Evolutionary conservation across 345 rosid species (phyloP).

Genomic region (Aquilaria yunnanensis): DNA sequence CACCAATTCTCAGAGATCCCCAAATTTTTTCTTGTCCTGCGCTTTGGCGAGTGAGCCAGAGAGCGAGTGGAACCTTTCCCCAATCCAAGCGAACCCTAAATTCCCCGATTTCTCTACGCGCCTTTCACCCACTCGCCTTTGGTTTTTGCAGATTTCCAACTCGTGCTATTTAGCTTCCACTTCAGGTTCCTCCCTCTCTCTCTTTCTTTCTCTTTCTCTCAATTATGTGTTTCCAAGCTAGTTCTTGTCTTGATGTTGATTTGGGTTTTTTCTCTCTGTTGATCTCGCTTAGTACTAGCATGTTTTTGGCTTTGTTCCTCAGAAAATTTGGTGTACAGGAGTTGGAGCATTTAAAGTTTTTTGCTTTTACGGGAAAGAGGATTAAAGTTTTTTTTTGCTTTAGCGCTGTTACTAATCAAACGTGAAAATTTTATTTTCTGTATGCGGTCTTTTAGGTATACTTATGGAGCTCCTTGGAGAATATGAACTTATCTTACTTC

Average conservation of each 20-base stretch:
- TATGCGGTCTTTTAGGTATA: too few species aligned
- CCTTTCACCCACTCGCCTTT: conserved; percentile 19
- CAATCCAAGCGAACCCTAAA: conserved; percentile 9
- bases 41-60: conserved; percentile 13
- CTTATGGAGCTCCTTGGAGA: too few species aligned
- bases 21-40: conserved; percentile 4
- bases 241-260: too few species aligned
- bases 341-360: not conserved
- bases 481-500: too few species aligned
- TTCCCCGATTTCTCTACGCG: conserved; percentile 14
- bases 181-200: conserved; percentile 9
- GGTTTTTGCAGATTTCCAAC: conserved; percentile 12
- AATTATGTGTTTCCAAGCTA: too few species aligned
- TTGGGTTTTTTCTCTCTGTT: not conserved
- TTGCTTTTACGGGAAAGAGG: not conserved
- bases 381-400: not conserved
- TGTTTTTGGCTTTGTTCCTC: not conserved
- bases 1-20: conserved; percentile 6
- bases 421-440: not conserved
- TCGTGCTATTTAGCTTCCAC: conserved; percentile 10
- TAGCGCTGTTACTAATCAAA: not conserved
- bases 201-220: not conserved
- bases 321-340: not conserved
- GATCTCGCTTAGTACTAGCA: not conserved
- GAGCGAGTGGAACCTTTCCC: conserved; percentile 9